Evolutionary conservation across 2,329 filamentous ascomycete species (phyloP).

Genomic region (Fusarium graminum): DNA sequence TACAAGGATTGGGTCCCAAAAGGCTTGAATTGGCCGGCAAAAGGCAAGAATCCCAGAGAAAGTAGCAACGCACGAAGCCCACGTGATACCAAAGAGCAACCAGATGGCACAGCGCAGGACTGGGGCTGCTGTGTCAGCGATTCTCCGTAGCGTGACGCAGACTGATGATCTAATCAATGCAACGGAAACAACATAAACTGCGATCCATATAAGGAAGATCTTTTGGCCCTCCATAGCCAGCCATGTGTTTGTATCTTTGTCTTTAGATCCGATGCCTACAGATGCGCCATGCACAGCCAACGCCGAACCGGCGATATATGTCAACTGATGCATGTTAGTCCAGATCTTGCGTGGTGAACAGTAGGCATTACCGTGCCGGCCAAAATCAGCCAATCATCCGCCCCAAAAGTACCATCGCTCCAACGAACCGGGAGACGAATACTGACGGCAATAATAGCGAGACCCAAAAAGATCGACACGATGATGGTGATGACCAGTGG

Average conservation of each 20-base stretch:
- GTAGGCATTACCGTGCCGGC: not conserved
- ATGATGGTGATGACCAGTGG: not conserved
- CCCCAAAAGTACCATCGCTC: not conserved
- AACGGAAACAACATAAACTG: slow-evolving; percentile 14
- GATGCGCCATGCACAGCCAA: not conserved
- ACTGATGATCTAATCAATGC: slow-evolving; percentile 14
- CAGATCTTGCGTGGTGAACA: no score
- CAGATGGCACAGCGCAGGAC: slow-evolving; percentile 5
- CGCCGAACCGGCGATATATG: slow-evolving; percentile 1
- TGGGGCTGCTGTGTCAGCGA: slow-evolving; percentile 4
- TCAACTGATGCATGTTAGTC: not conserved
- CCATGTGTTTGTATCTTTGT: not conserved
- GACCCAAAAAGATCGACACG: not conserved
- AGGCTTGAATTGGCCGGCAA: slow-evolving; percentile 2
- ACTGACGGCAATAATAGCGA: not conserved
- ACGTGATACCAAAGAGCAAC: slow-evolving; percentile 7
- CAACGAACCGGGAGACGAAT: not conserved
- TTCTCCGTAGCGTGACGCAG: slow-evolving; percentile 10
- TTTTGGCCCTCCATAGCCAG: slow-evolving; percentile 11
- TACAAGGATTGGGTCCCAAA: slow-evolving; percentile 2
- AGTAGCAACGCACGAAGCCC: slow-evolving; percentile 10
- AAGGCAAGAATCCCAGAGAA: slow-evolving; percentile 15
- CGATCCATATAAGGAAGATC: slow-evolving; percentile 15
- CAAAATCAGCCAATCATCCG: slow-evolving; percentile 6
- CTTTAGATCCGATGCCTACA: not conserved